Base-by-base conservation (phyloP, 768 basidiomycete species). In the Brasilioporus rufonigricans region DNA sequence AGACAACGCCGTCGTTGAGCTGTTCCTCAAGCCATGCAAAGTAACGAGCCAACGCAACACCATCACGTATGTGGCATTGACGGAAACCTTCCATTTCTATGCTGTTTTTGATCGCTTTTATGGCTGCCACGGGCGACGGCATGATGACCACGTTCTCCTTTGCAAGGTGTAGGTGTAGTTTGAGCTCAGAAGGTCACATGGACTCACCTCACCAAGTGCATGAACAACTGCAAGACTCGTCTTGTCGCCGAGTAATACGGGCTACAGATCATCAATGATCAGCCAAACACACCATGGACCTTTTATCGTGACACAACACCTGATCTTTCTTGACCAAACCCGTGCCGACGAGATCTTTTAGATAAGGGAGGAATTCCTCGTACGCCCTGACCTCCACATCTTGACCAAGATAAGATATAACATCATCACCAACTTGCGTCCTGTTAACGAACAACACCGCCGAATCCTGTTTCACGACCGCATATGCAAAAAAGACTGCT, bases 1-100 rank as follows among this genome's bases (percentile, higher is more conserved):
- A 56, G 54, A 76, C 77, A 18, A 74, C 76, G 0, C 85, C 90
- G 8, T 78, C 73, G 4, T 79, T 69, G 18, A 98, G 75, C 59
- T 87, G 81, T 57, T 93, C 89, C 70, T 98, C 93, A 1, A 99
- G 77, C 97, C 96, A 99, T 0, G 93, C 79, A 62, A 98, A 98
- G 73, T 98, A 99, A 14, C 87, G 81, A 9, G 82, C 84, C 44
- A 98, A 77, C 1, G 95, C 95, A 1, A 80, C 85, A 1, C 96
- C 94, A 69, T 98, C 96, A 11, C 95, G 82, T 31, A 96, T 84
- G 65, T 99, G 93, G 49, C 80, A 81, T 64, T 88, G 84, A 16
- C 94, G 80, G 79, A 98, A 98, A 0, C 96, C 96, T 65, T 88
- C 89, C 13, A 95, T 71, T 65, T 99, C 96, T 1, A 80, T 83